A percentile compares a stretch with the other conserved stretches of the same genome.
Evolutionary conservation across 495 filamentous ascomycete species (phyloP).

Genomic region (Pyrenula massariospora): DNA sequence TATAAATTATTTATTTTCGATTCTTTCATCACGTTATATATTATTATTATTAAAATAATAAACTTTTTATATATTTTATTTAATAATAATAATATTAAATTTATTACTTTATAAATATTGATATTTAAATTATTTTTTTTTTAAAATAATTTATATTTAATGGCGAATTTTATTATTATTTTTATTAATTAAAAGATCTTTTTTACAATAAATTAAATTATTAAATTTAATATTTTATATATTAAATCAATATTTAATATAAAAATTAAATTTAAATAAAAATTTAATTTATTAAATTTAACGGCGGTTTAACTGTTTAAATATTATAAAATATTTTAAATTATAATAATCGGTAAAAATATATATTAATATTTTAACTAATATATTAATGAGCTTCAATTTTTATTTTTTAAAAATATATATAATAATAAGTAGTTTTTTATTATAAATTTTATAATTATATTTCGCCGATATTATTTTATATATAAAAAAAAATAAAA

Average conservation of each 20-base stretch:
- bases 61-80: neutral
- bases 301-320: conserved; percentile 11
- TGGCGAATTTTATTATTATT: neutral
- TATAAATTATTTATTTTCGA: neutral
- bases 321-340: conserved; percentile 13
- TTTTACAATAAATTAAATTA: conserved; percentile 1
- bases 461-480: conserved; percentile 4
- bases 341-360: conserved; percentile 12
- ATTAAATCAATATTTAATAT: conserved; percentile 11
- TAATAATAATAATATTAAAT: conserved; percentile 1
- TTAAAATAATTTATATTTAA: neutral
- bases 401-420: conserved; percentile 10
- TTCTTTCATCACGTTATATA: neutral
- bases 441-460: conserved; percentile 17
- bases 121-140: neutral
- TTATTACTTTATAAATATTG: neutral
- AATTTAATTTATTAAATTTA: conserved; percentile 12
- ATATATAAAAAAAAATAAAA: conserved; percentile 5
- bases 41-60: neutral
- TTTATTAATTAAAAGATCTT: neutral
- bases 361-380: conserved; percentile 1
- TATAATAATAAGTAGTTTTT: conserved; percentile 15
- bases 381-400: conserved; percentile 5
- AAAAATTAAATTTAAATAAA: conserved; percentile 18
- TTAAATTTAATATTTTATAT: conserved; percentile 5